These are phyloP conservation scores for Cardamine chenopodiifolia DNA, from an alignment of 345 rosid species.

Conservation along the genomic window DNA sequence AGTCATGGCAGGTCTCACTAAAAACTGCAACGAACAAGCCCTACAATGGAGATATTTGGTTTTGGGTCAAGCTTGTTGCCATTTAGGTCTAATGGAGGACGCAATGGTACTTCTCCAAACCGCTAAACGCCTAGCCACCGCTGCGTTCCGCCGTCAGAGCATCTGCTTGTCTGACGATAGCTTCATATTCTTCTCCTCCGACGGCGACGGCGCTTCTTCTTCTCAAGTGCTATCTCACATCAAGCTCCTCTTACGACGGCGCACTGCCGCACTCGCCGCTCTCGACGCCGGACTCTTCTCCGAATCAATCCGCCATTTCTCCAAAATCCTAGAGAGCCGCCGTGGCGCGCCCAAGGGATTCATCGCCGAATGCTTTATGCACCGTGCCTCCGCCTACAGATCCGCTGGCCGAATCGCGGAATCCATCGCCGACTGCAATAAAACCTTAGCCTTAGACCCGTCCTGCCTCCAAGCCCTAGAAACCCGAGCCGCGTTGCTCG, in stretches of 20 bases:
- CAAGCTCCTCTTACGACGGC: slow-evolving; percentile 86
- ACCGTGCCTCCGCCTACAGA: slow-evolving; percentile 81
- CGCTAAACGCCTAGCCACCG: slow-evolving; percentile 90
- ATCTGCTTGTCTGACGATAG: slow-evolving; percentile 88
- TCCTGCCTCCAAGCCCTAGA: slow-evolving; percentile 84
- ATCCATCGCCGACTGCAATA: slow-evolving; percentile 89
- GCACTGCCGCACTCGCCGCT: slow-evolving; percentile 90
- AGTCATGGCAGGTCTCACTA: too few relatives aligned
- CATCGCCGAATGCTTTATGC: slow-evolving; percentile 83
- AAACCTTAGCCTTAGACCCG: slow-evolving; percentile 80
- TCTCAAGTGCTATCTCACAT: slow-evolving; percentile 78
- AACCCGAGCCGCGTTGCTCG: slow-evolving; percentile 78
- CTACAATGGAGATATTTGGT: slow-evolving; percentile 94
- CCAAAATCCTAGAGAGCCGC: slow-evolving; percentile 89
- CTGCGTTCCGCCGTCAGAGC: slow-evolving; percentile 95
- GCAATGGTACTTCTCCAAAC: slow-evolving; percentile 97
- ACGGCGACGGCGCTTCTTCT: slow-evolving; percentile 39
- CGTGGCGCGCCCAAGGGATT: slow-evolving; percentile 87
- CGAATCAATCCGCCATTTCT: slow-evolving; percentile 93
- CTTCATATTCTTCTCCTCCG: slow-evolving; percentile 58
- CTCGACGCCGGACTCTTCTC: slow-evolving; percentile 83
- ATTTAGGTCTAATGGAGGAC: slow-evolving; percentile 94
- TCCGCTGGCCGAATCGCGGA: slow-evolving; percentile 83
- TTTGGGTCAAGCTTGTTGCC: slow-evolving; percentile 93
- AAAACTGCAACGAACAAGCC: slow-evolving; percentile 75